Evolutionary conservation across 2,329 filamentous ascomycete species (phyloP), one percentile per base, ranked within the genome.

Genomic region (Xylaria sp.): DNA sequence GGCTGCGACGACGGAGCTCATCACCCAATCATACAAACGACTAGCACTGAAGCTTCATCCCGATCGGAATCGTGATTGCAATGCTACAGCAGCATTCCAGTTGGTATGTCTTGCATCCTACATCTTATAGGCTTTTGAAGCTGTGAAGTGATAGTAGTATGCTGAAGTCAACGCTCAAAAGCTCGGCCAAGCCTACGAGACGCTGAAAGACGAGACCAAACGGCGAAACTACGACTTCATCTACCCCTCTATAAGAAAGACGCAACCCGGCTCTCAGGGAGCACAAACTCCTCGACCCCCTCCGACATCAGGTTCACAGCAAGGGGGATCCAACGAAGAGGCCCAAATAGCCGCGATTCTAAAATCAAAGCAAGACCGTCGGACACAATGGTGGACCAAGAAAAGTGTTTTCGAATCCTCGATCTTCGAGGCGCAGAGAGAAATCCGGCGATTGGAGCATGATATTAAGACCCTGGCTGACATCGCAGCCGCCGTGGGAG

Each of bases 121-220:
- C 46, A 5, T n/a, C n/a, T n/a, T n/a, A n/a, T n/a, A n/a, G n/a
- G n/a, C n/a, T n/a, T n/a, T n/a, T n/a, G n/a, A n/a, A n/a, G n/a
- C n/a, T n/a, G n/a, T n/a, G n/a, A 6, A 6, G 14, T n/a, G 37
- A n/a, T n/a, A 4, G 15, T n/a, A n/a, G 11, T 46, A 21, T 60
- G 28, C 31, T 53, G 4, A 55, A 9, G 33, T 45, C 12, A 4
- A n/a, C 17, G 21, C 7, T 23, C 35, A 6, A 38, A 46, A 45
- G 25, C 45, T 61, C n/a, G 37, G 38, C 23, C 25, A 46, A 19
- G 59, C 59, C 37, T 61, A 61, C 52, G 53, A 61, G 28, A 50
- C 53, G 40, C 21, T 61, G 19, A 50, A 49, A 47, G 59, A 61
- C 14, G 51, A 50, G 15, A 54, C 6, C 19, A 61, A 52, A 35